Evolutionary conservation across 495 filamentous ascomycete genomes (phyloP).

Genomic region (Cercophora newfieldiana): DNA sequence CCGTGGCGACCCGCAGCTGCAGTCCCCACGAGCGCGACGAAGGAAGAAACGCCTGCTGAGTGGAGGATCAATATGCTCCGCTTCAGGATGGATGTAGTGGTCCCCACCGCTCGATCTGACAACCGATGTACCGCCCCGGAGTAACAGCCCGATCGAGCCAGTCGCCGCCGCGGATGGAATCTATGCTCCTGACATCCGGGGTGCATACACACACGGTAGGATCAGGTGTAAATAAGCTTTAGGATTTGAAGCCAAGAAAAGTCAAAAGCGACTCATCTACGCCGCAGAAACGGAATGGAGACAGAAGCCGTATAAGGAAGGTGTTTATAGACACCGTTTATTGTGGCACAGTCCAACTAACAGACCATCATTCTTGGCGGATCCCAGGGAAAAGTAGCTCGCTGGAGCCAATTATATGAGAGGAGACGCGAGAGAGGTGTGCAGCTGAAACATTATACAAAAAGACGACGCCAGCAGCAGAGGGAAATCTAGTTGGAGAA

Average conservation of each 20-base stretch:
- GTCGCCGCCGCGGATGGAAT: not conserved
- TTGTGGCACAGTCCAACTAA: not conserved
- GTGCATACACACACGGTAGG: not conserved
- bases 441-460: not conserved
- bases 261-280: not conserved
- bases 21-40: not conserved
- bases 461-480: not conserved
- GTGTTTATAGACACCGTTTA: not conserved
- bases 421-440: too few species aligned
- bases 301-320: not conserved
- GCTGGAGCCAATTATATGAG: not conserved
- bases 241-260: not conserved
- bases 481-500: not conserved
- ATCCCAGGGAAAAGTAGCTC: not conserved
- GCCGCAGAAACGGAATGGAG: not conserved
- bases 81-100: too few species aligned
- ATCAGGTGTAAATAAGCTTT: not conserved
- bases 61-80: too few species aligned
- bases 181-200: not conserved
- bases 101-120: too few species aligned
- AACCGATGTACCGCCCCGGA: too few species aligned
- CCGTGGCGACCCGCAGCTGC: not conserved
- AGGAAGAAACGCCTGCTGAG: not conserved
- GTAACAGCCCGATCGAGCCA: not conserved
- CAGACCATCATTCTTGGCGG: not conserved